Evolutionary conservation across 208 protist genomes (phyloP).

Genomic region (Acanthamoeba royreba): DNA sequence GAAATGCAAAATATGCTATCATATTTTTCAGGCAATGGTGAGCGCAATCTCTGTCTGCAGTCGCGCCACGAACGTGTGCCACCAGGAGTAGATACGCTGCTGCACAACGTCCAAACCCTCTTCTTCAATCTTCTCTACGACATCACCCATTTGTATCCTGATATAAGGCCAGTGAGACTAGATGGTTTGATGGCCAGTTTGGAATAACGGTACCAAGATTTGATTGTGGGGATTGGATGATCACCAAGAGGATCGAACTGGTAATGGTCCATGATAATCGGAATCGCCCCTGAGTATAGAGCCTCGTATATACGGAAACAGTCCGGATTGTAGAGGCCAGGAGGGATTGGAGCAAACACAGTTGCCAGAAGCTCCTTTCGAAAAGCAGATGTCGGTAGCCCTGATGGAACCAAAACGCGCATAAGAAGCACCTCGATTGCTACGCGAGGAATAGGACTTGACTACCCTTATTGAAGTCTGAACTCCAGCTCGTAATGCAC

Average conservation of each 20-base stretch:
- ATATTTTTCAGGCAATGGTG: neutral
- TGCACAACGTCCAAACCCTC: neutral
- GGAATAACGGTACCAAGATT: neutral
- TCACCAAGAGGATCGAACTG: conserved; percentile 27
- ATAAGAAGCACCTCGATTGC: too few species aligned
- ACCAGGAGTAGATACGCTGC: conserved; percentile 9
- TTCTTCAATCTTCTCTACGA: neutral
- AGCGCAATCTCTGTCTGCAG: neutral
- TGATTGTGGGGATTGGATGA: neutral
- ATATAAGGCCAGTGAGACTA: neutral
- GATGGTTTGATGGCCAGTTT: neutral
- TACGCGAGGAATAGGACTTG: neutral
- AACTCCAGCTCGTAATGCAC: neutral
- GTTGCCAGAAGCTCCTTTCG: neutral
- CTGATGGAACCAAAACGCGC: neutral
- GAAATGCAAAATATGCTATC: too few species aligned
- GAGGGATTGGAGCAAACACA: neutral
- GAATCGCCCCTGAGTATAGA: neutral
- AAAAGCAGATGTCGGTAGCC: neutral
- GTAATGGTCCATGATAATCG: neutral
- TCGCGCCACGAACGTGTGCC: neutral
- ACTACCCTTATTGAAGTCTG: neutral
- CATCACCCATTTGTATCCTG: neutral
- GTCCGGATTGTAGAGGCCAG: conserved; percentile 16
- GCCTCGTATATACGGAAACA: conserved; percentile 15